Evolutionary conservation across 2,329 filamentous ascomycete genomes (phyloP).

Genomic region (Aspergillus pseudoterreus): DNA sequence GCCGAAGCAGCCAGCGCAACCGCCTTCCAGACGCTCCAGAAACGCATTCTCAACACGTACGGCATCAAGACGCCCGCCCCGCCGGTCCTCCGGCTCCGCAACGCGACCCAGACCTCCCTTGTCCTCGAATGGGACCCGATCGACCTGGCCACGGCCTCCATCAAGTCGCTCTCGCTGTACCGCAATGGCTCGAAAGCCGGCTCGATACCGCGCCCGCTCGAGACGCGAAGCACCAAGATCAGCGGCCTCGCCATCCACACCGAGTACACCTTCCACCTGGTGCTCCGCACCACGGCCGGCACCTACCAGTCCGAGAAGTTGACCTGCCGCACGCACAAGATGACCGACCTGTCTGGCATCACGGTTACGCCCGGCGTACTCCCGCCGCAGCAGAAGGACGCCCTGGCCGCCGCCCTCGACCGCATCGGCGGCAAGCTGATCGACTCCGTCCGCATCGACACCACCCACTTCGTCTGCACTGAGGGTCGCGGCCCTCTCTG

Average conservation of each 20-base stretch:
- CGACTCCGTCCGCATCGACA: conserved; percentile 89
- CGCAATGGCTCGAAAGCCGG: conserved; percentile 96
- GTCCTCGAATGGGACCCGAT: conserved; percentile 98
- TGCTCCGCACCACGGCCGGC: conserved; percentile 85
- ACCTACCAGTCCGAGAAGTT: conserved; percentile 81
- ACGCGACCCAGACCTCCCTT: conserved; percentile 96
- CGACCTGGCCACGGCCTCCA: conserved; percentile 83
- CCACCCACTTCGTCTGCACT: conserved; percentile 96
- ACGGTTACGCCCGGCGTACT: conserved; percentile 90
- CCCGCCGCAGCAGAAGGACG: conserved; percentile 68
- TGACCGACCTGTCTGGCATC: conserved; percentile 94
- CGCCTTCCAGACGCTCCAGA: conserved; percentile 80
- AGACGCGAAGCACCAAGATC: conserved; percentile 95
- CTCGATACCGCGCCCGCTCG: conserved; percentile 80
- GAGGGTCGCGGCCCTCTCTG: conserved; percentile 85
- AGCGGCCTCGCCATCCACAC: conserved; percentile 93
- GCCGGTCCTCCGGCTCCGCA: conserved; percentile 83
- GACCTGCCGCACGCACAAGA: conserved; percentile 88
- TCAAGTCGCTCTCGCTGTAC: conserved; percentile 85
- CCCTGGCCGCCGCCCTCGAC: conserved; percentile 70
- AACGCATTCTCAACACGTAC: conserved; percentile 81
- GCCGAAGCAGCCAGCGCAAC: conserved; percentile 73
- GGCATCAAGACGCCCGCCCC: conserved; percentile 72
- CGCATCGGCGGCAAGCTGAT: conserved; percentile 90
- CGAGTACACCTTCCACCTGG: conserved; percentile 90